Evolutionary conservation across 331 rosid species (phyloP).

Genomic region (Malus hybrid): DNA sequence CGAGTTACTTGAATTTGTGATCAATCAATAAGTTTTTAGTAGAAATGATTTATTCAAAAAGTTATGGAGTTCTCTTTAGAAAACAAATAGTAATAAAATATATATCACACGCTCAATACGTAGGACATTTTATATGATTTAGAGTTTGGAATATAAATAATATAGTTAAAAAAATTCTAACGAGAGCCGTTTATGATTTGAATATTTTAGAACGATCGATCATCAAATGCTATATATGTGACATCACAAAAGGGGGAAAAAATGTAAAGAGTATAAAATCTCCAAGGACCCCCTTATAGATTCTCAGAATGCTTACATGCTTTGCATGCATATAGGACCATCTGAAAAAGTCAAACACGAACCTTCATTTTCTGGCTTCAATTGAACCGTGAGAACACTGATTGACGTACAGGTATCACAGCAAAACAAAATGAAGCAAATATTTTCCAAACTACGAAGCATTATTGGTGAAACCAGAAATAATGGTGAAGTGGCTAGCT

Average conservation of each 20-base stretch:
- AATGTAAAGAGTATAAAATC: neutral
- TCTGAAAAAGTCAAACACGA: neutral
- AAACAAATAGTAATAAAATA: neutral
- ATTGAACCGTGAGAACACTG: neutral
- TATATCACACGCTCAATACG: too few species aligned
- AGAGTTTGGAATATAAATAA: neutral
- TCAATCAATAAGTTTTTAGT: neutral
- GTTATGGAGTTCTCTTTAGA: neutral
- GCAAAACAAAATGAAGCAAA: neutral
- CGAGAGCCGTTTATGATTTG: too few species aligned
- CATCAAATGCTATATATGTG: neutral
- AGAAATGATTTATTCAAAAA: neutral
- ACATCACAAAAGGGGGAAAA: neutral
- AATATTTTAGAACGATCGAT: neutral
- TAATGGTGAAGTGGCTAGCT: neutral
- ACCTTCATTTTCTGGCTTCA: neutral
- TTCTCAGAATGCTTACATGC: too few species aligned
- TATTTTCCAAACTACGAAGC: neutral
- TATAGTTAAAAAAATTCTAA: neutral
- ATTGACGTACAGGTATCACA: too few species aligned
- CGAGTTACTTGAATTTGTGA: neutral
- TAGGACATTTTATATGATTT: neutral
- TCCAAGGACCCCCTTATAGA: neutral
- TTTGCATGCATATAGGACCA: neutral
- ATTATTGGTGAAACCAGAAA: neutral